Base-by-base conservation (phyloP, 371 early-diverging fungal species). In the Rhizopus arrhizus region DNA sequence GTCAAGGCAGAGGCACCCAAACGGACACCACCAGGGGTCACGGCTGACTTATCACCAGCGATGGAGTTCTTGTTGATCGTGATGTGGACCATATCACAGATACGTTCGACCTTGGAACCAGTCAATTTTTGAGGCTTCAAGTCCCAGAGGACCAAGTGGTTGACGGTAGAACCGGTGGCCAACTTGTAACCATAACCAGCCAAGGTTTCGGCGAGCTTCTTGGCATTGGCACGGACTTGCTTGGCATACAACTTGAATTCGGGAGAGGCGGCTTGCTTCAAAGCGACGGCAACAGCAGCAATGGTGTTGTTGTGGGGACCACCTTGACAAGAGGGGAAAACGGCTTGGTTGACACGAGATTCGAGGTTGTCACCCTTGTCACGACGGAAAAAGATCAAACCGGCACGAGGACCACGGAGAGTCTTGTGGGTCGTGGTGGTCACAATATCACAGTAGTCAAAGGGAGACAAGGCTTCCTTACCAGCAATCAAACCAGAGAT, bases 281-380 rank as follows among this genome's bases (percentile, higher is more conserved):
- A 81, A 0, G 99, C 98, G 36, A 98, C 98, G 28, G 99, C 92
- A 59, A 99, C 79, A 12, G 99, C 99, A 34, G 95, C 86, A 62
- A 99, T 99, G 49, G 99, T 98, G 83, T 99, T 96, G 87, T 99
- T 99, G 83, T 99, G 99, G 35, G 99, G 99, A 6, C 99, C 99
- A 62, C 99, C 99, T 80, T 99, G 99, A 73, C 96, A 95, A 41
- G 98, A 96, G 13, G 99, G 99, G 85, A 99, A 99, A 42, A 99
- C 99, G 12, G 97, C 93, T 61, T 85, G 85, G 80, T 99, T 98
- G 85, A 99, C 98, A 42, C 90, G 89, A 49, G 79, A 82, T 69
- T 99, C 98, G 13, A 99, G 83, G 45, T 94, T 91, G 80, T 96
- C 83, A 62, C 96, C 97, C 75, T 94, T 95, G 15, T 48, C 48